A percentile compares a stretch with the other conserved stretches of the same genome.
phyloP scores from a whole-genome alignment of 2,329 filamentous ascomycete genomes.

The Neonectria ditissima region DNA sequence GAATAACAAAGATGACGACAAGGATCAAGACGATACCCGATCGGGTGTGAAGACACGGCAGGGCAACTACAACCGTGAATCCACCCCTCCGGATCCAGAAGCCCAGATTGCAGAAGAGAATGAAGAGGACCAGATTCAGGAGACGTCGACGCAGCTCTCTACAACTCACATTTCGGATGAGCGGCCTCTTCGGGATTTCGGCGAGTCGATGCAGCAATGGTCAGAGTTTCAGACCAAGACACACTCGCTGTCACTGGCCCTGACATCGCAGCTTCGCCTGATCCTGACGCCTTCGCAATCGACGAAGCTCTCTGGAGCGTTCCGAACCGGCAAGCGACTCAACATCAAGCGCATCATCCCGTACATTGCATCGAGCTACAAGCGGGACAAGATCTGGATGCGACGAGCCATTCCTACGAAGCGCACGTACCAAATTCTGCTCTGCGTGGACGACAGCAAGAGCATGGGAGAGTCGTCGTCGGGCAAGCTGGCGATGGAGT shows the following conservation, averaged over 20 bases:
- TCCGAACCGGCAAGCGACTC: constrained; percentile 96
- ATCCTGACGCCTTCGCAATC: constrained; percentile 95
- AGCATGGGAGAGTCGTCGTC: constrained; percentile 88
- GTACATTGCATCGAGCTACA: constrained; percentile 98
- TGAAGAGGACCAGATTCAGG: constrained; percentile 61
- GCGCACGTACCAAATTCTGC: constrained; percentile 95
- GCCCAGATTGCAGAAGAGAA: constrained; percentile 60
- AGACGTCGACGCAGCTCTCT: constrained; percentile 73
- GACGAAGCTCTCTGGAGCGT: constrained; percentile 95
- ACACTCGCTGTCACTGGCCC: constrained; percentile 84
- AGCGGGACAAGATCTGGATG: constrained; percentile 99
- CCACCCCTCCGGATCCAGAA: constrained; percentile 57
- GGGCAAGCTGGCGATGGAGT: constrained; percentile 88
- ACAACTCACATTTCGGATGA: constrained; percentile 75
- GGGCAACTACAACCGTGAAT: constrained; percentile 68
- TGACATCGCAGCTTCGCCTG: constrained; percentile 94
- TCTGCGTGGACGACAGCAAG: constrained; percentile 95
- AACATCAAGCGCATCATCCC: constrained; percentile 99
- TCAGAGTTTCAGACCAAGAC: constrained; percentile 85
- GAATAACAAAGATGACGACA: constrained; percentile 55
- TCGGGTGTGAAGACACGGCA: constrained; percentile 71
- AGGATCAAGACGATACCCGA: constrained; percentile 65
- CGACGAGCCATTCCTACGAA: constrained; percentile 91
- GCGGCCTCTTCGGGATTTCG: constrained; percentile 60
- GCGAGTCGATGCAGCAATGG: constrained; percentile 80